phyloP scores from a whole-genome alignment of 2,329 filamentous ascomycete species.

The Epichloe aotearoae region DNA sequence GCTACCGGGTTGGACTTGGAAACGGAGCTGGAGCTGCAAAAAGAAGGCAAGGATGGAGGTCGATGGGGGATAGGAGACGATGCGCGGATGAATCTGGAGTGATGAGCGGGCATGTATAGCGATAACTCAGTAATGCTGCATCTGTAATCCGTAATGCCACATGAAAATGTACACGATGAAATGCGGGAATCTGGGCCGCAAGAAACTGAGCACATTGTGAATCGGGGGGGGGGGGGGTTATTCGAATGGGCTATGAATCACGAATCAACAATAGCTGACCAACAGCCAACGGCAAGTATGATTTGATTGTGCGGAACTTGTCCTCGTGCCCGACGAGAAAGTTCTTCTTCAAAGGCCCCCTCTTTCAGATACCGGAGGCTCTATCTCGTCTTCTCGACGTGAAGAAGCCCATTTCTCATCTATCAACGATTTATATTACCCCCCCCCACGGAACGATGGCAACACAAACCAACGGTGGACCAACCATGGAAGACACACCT shows the following conservation, averaged over 20 bases:
- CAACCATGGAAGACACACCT: not conserved
- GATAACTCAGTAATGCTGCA: not conserved
- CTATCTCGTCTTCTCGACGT: too few species aligned
- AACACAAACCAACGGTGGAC: not conserved
- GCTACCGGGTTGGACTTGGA: constrained; percentile 27
- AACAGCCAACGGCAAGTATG: not conserved
- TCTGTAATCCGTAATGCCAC: not conserved
- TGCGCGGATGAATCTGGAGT: constrained; percentile 71
- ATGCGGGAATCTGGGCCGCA: not conserved
- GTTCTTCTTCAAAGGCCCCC: too few species aligned
- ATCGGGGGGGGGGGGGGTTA: not conserved
- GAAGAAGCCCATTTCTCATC: too few species aligned
- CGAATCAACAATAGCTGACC: not conserved
- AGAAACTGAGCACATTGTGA: not conserved
- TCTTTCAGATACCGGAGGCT: too few species aligned
- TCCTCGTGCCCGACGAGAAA: too few species aligned
- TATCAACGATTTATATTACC: too few species aligned
- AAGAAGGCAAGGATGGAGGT: constrained; percentile 38
- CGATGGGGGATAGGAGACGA: constrained; percentile 76
- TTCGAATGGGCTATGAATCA: not conserved
- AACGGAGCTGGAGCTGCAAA: constrained; percentile 39
- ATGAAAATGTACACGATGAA: not conserved
- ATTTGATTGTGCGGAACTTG: too few species aligned
- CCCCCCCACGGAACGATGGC: too few species aligned
- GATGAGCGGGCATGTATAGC: constrained; percentile 5